phyloP scores from a whole-genome alignment of 163 green algal species.

The Scenedesmus sp. region DNA sequence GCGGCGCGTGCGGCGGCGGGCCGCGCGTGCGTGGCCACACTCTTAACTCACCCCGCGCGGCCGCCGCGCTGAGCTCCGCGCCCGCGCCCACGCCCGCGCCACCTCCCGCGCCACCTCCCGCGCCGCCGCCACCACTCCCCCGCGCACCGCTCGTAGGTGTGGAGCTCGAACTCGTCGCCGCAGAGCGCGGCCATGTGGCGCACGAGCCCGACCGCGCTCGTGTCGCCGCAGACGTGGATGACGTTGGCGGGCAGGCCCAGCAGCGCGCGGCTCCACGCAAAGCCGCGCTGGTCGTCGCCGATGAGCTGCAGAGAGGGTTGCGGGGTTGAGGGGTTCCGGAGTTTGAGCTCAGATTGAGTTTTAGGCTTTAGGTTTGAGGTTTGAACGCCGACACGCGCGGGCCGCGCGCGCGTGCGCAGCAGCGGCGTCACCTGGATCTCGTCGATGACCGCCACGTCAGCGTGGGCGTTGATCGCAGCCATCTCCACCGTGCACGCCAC shows the following conservation, averaged over 20 bases:
- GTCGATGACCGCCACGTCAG: slow-evolving; percentile 91
- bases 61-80: too few relatives aligned
- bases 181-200: slow-evolving; percentile 70
- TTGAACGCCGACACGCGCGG: background rate
- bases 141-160: slow-evolving; percentile 37
- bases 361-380: background rate
- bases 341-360: background rate
- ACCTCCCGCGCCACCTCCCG: too few relatives aligned
- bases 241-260: slow-evolving; percentile 84
- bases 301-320: slow-evolving; percentile 76
- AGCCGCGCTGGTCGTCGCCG: slow-evolving; percentile 82
- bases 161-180: slow-evolving; percentile 76
- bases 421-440: slow-evolving; percentile 83
- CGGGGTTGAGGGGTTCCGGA: too few relatives aligned
- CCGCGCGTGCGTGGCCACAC: too few relatives aligned
- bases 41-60: too few relatives aligned
- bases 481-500: slow-evolving; percentile 89
- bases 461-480: slow-evolving; percentile 47
- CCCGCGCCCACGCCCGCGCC: too few relatives aligned
- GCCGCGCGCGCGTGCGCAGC: background rate
- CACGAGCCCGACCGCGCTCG: slow-evolving; percentile 77
- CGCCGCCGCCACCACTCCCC: too few relatives aligned
- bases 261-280: slow-evolving; percentile 92
- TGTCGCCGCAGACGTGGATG: slow-evolving; percentile 91
- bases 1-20: slow-evolving; percentile 5